Percentiles rank a stretch among this genome's conserved stretches.
Evolutionary conservation across 73 alveolate species (phyloP).

Genomic region (Tetrahymena borealis): DNA sequence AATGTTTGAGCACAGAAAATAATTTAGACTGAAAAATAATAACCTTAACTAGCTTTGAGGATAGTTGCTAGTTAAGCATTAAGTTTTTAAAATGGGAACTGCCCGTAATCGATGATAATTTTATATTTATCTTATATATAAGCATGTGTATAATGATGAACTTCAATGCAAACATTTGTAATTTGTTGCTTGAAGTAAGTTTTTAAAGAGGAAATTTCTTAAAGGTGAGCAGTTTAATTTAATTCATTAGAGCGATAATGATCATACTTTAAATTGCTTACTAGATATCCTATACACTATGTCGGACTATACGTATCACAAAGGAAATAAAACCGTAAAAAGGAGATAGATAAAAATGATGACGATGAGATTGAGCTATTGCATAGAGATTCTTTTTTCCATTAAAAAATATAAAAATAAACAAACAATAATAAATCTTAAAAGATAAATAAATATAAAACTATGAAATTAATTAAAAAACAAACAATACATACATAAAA

Average conservation of each 20-base stretch:
- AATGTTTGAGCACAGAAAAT: background rate
- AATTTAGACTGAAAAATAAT: background rate
- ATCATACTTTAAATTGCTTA: background rate
- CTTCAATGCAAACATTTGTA: background rate
- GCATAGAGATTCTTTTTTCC: background rate
- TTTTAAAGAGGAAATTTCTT: background rate
- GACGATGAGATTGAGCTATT: background rate
- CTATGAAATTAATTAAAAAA: background rate
- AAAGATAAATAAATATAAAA: background rate
- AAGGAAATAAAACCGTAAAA: background rate
- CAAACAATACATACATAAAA: background rate
- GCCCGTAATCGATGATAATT: background rate
- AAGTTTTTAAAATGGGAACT: background rate
- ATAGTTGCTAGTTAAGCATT: background rate
- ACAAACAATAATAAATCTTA: background rate
- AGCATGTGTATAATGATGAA: background rate
- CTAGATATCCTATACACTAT: background rate
- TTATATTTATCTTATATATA: background rate
- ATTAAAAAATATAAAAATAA: background rate
- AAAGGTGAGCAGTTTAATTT: background rate
- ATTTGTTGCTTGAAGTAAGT: background rate
- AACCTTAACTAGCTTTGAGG: background rate
- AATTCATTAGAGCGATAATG: background rate
- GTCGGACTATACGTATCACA: conserved; percentile 3
- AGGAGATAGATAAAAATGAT: no score